phyloP scores from a whole-genome alignment of 2,329 filamentous ascomycete genomes.

The Beauveria scarabaeidicola region DNA sequence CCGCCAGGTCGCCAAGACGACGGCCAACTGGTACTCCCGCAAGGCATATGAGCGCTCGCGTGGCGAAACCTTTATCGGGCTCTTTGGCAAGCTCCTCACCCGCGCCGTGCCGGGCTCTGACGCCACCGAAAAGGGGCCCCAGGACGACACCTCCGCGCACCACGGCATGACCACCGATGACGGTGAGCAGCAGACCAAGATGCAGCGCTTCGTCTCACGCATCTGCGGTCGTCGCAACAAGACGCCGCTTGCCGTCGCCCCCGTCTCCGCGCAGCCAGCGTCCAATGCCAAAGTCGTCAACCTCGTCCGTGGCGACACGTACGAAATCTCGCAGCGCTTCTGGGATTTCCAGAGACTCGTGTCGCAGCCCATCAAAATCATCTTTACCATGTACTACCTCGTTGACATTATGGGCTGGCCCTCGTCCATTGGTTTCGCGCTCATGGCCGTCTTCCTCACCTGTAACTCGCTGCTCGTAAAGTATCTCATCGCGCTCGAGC shows the following conservation, averaged over 20 bases:
- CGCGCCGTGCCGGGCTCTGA: slow-evolving; percentile 31
- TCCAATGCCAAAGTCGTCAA: slow-evolving; percentile 90
- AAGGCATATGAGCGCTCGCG: slow-evolving; percentile 75
- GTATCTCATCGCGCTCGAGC: slow-evolving; percentile 59
- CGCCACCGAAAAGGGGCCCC: slow-evolving; percentile 26
- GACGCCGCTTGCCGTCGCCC: slow-evolving; percentile 13
- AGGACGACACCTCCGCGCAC: slow-evolving; percentile 9
- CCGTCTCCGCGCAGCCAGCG: slow-evolving; percentile 45
- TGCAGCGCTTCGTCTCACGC: slow-evolving; percentile 14
- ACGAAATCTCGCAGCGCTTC: slow-evolving; percentile 74
- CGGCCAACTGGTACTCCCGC: slow-evolving; percentile 67
- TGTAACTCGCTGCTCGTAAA: slow-evolving; percentile 62
- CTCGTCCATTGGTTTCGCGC: slow-evolving; percentile 63
- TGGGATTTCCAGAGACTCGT: slow-evolving; percentile 79
- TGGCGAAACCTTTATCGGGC: slow-evolving; percentile 50
- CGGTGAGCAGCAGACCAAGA: background rate
- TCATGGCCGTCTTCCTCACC: slow-evolving; percentile 59
- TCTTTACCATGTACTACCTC: slow-evolving; percentile 55
- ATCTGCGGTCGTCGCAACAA: slow-evolving; percentile 17
- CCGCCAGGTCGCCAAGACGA: slow-evolving; percentile 28
- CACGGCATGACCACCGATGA: background rate
- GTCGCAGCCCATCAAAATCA: slow-evolving; percentile 66
- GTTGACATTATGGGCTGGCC: slow-evolving; percentile 73
- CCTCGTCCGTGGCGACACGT: slow-evolving; percentile 72
- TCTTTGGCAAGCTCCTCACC: slow-evolving; percentile 35